phyloP scores from a whole-genome alignment of 2,329 filamentous ascomycete species.

The Aspergillus calidoustus region DNA sequence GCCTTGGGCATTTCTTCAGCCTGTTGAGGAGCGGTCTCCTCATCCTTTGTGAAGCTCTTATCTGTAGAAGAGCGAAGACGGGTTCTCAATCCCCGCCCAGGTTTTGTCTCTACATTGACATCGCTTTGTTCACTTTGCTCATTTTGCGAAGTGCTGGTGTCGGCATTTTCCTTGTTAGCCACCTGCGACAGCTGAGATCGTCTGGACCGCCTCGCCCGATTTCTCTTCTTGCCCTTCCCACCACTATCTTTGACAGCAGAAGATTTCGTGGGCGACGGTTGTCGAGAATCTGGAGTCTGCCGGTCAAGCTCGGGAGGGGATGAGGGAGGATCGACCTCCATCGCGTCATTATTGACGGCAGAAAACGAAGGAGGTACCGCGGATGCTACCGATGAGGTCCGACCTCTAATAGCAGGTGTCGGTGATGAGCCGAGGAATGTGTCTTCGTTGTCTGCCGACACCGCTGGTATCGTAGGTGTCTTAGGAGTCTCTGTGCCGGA shows the following conservation, averaged over 20 bases:
- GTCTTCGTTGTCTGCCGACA: constrained; percentile 46
- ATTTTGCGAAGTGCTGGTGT: background rate
- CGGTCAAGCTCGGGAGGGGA: constrained; percentile 40
- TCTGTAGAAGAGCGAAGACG: constrained; percentile 32
- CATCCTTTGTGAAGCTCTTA: constrained; percentile 20
- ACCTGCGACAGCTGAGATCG: background rate
- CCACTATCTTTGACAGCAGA: constrained; percentile 15
- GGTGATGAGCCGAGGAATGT: constrained; percentile 58
- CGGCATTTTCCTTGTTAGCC: constrained; percentile 10
- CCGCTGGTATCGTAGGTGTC: constrained; percentile 49
- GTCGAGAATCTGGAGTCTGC: constrained; percentile 28
- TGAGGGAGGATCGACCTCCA: constrained; percentile 38
- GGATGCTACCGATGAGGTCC: constrained; percentile 30
- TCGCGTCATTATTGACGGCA: constrained; percentile 30
- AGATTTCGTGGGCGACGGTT: constrained; percentile 11
- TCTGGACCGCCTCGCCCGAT: constrained; percentile 20
- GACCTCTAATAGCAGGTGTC: constrained; percentile 51
- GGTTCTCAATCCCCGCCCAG: constrained; percentile 14
- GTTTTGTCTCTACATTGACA: background rate
- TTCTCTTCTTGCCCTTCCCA: constrained; percentile 23
- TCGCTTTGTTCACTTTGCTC: background rate
- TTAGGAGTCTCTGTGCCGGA: constrained; percentile 35
- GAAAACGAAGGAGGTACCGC: constrained; percentile 42
- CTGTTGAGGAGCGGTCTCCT: background rate
- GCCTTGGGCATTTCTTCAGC: constrained; percentile 12